Evolutionary conservation across 1,139 yeast genomes (phyloP), one percentile per base, ranked within the genome.

Genomic region (Protomyces inundatus): DNA sequence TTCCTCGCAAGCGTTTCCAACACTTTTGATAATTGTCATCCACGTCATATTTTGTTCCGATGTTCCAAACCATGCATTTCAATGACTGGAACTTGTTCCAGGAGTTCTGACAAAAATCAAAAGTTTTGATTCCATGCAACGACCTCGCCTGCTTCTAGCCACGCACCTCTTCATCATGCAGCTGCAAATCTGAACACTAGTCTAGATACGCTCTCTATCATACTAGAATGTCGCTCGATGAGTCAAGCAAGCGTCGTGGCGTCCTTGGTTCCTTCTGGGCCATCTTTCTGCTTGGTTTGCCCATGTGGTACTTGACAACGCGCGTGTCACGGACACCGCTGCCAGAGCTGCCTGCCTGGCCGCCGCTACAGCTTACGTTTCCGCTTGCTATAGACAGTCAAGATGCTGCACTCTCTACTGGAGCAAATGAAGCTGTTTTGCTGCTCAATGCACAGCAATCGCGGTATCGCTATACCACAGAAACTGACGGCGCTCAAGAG

Each of bases 281-380:
- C 71, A 80, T 84, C 55, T 69, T 79, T 1, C 70, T 80, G 5
- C 73, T 88, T n/a, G 97, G 96, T 1, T 71, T 84, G 23, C 97
- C 97, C 1, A 74, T 88, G 67, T 90, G 93, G 86, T 76, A 80
- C 65, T 73, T 76, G 56, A 83, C 96, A 45, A 88, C 97, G 3
- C 80, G 85, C 30, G 84, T 89, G 7, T 83, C 87, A 70, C 79
- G 96, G 67, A 95, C 96, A 0, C 83, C 84, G 35, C 77, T 90
- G 59, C 95, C 95, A 4, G 74, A 79, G 9, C 79, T 58, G 10
- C 62, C 62, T 6, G 16, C 7, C 4, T 58, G 53, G 34, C 45
- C 34, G 3, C 32, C 42, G 33, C 36, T 42, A n/a, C 40, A 30
- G 55, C 62, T 56, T n/a, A 12, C 34, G 1, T 40, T 58, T 9